phyloP scores from a whole-genome alignment of 2,329 filamentous ascomycete species.

The Emergomyces africanus region DNA sequence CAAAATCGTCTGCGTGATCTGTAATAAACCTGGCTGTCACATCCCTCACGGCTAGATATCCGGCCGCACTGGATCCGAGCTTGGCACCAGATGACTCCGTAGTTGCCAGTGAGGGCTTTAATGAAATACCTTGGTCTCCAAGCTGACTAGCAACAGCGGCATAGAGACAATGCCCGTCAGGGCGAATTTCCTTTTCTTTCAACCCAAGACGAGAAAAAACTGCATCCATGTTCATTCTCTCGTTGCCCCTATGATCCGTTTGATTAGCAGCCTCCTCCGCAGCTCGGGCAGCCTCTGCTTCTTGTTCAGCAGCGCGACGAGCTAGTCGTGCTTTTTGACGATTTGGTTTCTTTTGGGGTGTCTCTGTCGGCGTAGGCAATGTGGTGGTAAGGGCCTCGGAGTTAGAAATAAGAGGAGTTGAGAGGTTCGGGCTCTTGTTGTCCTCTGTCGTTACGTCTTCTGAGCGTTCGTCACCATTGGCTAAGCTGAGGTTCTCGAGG shows the following conservation, averaged over 20 bases:
- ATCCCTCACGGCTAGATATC: slow-evolving; percentile 55
- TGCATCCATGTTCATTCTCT: slow-evolving; percentile 56
- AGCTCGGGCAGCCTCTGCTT: slow-evolving; percentile 54
- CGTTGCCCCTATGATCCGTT: slow-evolving; percentile 58
- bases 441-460: slow-evolving; percentile 4
- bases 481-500: slow-evolving; percentile 23
- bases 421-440: not conserved
- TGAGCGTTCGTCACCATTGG: slow-evolving; percentile 14
- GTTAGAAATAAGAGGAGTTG: slow-evolving; percentile 1
- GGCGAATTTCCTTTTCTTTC: slow-evolving; percentile 63
- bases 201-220: slow-evolving; percentile 53
- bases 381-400: not conserved
- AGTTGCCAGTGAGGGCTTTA: slow-evolving; percentile 22
- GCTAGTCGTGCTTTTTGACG: slow-evolving; percentile 85
- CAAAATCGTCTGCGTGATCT: slow-evolving; percentile 64
- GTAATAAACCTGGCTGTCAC: slow-evolving; percentile 68
- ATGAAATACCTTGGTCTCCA: slow-evolving; percentile 31
- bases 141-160: slow-evolving; percentile 83
- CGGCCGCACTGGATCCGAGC: slow-evolving; percentile 22
- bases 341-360: slow-evolving; percentile 59
- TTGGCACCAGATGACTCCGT: slow-evolving; percentile 16
- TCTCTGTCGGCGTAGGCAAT: not conserved
- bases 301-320: slow-evolving; percentile 72
- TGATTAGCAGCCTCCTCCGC: slow-evolving; percentile 61
- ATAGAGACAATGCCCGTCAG: slow-evolving; percentile 93